Evolutionary conservation across 768 basidiomycete genomes (phyloP), one percentile per base, ranked within the genome.

Genomic region (Termitomyces sp.): DNA sequence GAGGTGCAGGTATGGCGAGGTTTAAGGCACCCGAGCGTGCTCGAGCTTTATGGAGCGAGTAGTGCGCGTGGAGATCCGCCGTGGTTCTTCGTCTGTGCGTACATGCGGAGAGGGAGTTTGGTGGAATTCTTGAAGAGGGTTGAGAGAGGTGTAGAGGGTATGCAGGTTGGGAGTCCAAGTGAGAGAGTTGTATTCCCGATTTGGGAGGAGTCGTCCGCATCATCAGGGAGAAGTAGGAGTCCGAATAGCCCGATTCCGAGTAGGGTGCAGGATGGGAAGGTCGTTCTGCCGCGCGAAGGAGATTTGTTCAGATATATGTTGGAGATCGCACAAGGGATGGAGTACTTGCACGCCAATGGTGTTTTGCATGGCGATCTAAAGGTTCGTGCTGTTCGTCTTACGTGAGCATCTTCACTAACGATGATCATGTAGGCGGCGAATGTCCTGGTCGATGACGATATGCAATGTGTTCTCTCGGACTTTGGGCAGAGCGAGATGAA

Each of bases 401-500:
- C 45, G 52, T 23, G 9, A 11, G 38, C 9, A n/a, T 32, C 48
- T 29, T 15, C 10, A 39, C 31, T 54, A 35, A 33, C 10, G 23
- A 20, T 50, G 16, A 31, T 40, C 43, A 40, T 40, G 7, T 43
- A 81, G 87, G 88, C 81, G 3, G 76, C 85, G 2, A 94, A 94
- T 64, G 80, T 93, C 15, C 79, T 94, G 2, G 82, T 94, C 13
- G 82, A 87, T 59, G 83, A 89, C 56, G 68, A 76, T 1, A 75
- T 79, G 2, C 79, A 73, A 43, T 92, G 89, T 55, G 76, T 92
- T 38, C 83, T 94, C 39, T 83, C 88, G 27, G 90, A 93, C 64
- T 94, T 94, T 66, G 90, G 89, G 0, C 87, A 92, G 66, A 86
- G 82, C 60, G 85, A 89, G 67, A 84, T 92, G 74, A 89, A 85